Evolutionary conservation across 2,329 filamentous ascomycete species (phyloP), one percentile per base, ranked within the genome.

Genomic region (Clonostachys byssicola): DNA sequence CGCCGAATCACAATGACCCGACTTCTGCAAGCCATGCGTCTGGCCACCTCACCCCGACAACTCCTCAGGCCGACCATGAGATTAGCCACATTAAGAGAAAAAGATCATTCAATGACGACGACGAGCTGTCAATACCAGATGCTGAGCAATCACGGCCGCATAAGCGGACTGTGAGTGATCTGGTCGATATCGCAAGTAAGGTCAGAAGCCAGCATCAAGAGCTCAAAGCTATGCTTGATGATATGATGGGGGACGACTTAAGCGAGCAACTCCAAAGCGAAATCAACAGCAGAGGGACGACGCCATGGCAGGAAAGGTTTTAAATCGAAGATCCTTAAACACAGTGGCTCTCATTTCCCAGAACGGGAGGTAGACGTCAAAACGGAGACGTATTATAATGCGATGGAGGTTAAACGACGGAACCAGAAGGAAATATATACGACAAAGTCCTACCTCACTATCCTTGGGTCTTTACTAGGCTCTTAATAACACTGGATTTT

Each of bases 151-250:
- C 42, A n/a, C 46, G 36, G 41, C 54, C 59, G 45, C 66, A 65
- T 41, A 69, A 72, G 48, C 63, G 66, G 33, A 65, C 73, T 14
- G 64, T 76, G 56, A 66, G 67, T 46, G 69, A 72, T 41, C 12
- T 18, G 2, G 17, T 18, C 10, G 42, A 43, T 18, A 33, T 23
- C 13, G 17, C 20, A 20, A 33, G 69, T 48, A 66, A 60, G 36
- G 51, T 70, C 48, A 60, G 67, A 42, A 60, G 54, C 34, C 71
- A 75, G 51, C 64, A 77, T 39, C 63, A 63, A 36, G 62, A 63
- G 44, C 61, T 72, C 52, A 64, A 70, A 13, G 60, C 67, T 48
- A 72, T 74, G 48, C 64, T 77, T 59, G 70, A 75, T 50, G 65
- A 74, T 51, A 71, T 40, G 36, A 41, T 52, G n/a, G 30, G 23